Base-by-base conservation (phyloP, 352 stramenopile genomes). In the Globisporangium recalcitrans region DNA sequence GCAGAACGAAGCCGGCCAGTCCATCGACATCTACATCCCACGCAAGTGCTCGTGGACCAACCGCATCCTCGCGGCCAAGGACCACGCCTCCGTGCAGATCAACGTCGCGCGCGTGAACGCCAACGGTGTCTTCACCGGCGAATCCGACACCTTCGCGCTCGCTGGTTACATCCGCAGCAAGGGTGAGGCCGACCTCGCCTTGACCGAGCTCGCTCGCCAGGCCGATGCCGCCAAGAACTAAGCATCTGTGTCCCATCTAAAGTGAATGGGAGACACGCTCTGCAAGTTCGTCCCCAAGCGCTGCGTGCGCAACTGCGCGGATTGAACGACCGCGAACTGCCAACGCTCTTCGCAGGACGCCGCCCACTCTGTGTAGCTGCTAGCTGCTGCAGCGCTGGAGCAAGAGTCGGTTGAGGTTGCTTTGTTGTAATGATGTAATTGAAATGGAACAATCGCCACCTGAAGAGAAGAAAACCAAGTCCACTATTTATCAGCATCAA, bases 31-130 rank as follows among this genome's bases (percentile, higher is more conserved):
- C 71, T 99, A 99, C 84, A 97, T 99, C 81, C 96, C 96, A 65
- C 89, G 96, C 81, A 99, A 99, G 80, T 99, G 96, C 92, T 98
- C 96, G 71, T 99, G 94, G 93, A 99, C 97, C 68, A 99, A 98
- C 88, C 91, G 96, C 81, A 95, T 99, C 70, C 91, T 99, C 52
- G 82, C 91, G 73, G 95, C 96, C 68, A 98, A 99, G 90, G 97
- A 99, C 82, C 93, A 99, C 80, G 87, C 93, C 57, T 97, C 95
- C 60, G 92, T 99, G 71, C 97, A 99, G 78, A 98, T 99, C 78
- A 98, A 98, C 85, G 93, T 99, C 65, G 96, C 77, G 68, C 96
- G 98, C 78, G 92, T 99, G 57, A 97, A 99, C 80, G 93, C 96
- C 64, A 88, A 97, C 75, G 97, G 97, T 69, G 73, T 98, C 65